Percentiles rank a stretch among this genome's conserved stretches.
Conservation (phyloP, 805 yeast genomes). For the Kodamaea hsintzibuensis region DNA sequence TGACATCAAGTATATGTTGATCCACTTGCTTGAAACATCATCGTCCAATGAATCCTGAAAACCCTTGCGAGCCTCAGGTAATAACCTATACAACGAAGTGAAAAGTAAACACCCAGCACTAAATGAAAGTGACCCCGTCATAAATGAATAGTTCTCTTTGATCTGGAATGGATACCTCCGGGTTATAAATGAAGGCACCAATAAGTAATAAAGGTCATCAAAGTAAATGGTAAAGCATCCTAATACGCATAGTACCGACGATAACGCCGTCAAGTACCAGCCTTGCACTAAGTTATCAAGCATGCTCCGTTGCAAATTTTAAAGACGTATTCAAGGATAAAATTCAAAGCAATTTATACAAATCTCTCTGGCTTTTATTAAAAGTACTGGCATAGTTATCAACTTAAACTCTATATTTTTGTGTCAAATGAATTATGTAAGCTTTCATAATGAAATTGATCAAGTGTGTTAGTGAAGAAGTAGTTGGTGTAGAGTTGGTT, state of each 20-base stretch:
- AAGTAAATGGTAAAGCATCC: conserved; percentile 70
- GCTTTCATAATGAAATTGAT: background rate
- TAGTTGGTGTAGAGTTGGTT: too few species aligned
- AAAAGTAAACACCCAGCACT: conserved; percentile 81
- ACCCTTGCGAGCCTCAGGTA: conserved; percentile 58
- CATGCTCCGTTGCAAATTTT: background rate
- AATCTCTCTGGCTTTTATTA: background rate
- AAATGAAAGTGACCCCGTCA: conserved; percentile 73
- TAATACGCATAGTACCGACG: conserved; percentile 67
- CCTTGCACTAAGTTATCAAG: conserved; percentile 42
- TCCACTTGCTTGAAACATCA: conserved; percentile 9
- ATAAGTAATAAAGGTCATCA: conserved; percentile 52
- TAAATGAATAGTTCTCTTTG: conserved; percentile 59
- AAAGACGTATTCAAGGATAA: background rate
- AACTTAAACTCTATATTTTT: background rate
- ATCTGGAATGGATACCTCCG: conserved; percentile 49
- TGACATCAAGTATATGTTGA: conserved; percentile 42
- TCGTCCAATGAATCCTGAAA: conserved; percentile 3
- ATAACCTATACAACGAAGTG: conserved; percentile 71
- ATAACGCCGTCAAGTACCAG: conserved; percentile 63
- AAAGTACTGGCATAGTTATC: conserved; percentile 1
- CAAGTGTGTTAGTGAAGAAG: too few species aligned
- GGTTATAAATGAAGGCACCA: conserved; percentile 44
- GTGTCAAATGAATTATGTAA: background rate
- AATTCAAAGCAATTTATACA: background rate